These are phyloP conservation scores for Arabis hirsuta DNA, from an alignment of 345 rosid genomes.

Conservation along the genomic window DNA sequence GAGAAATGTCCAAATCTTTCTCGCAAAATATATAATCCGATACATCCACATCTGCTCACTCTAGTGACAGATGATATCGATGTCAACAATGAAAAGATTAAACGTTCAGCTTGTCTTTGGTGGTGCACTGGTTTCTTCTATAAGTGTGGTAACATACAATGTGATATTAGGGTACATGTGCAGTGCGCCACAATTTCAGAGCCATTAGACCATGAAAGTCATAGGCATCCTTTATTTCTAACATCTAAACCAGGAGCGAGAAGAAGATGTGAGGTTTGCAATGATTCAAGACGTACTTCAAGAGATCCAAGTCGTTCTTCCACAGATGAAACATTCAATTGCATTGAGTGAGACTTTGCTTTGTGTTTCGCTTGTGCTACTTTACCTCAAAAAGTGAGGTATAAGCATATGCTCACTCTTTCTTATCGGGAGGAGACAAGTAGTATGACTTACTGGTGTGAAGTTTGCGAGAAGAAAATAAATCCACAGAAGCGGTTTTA, in stretches of 20 bases:
- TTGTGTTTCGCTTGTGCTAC: not conserved
- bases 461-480: not conserved
- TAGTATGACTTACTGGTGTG: not conserved
- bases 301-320: no score
- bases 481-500: not conserved
- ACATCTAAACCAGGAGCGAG: not conserved
- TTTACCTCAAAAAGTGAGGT: not conserved
- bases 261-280: not conserved
- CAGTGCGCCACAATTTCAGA: not conserved
- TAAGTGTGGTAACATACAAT: not conserved
- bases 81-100: rapidly evolving
- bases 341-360: not conserved
- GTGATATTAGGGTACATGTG: not conserved
- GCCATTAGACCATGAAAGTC: not conserved
- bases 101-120: not conserved
- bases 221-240: not conserved
- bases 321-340: conserved; percentile 4
- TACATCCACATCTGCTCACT: not conserved
- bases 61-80: not conserved
- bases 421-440: not conserved
- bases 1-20: conserved; percentile 3
- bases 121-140: not conserved
- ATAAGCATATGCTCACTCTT: conserved; percentile 16
- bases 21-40: not conserved
- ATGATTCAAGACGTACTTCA: not conserved